phyloP scores from a whole-genome alignment of 176 grass and related monocot genomes.

The Chloris gayana region DNA sequence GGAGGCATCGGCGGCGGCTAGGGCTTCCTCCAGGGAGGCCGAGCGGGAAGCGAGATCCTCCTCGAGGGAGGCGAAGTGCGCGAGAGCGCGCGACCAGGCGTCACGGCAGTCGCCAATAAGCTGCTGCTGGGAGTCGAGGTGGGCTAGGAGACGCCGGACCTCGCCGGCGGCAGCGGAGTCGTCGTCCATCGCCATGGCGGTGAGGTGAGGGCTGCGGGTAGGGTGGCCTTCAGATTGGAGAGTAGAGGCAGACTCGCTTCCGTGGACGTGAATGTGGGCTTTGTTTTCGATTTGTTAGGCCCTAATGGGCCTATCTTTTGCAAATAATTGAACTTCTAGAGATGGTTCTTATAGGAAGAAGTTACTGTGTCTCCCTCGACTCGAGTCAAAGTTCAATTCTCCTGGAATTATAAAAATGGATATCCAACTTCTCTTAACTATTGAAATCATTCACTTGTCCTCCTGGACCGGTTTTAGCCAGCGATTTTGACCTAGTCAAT shows the following conservation, averaged over 20 bases:
- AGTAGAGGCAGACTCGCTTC: not conserved
- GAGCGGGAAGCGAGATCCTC: slow-evolving; percentile 60
- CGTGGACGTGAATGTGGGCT: slow-evolving; percentile 16
- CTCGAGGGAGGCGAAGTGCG: slow-evolving; percentile 62
- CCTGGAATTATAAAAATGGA: no score
- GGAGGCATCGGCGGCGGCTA: slow-evolving; percentile 43
- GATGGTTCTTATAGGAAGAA: no score
- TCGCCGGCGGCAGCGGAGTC: slow-evolving; percentile 42
- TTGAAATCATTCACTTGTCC: no score
- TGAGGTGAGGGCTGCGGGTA: slow-evolving; percentile 22
- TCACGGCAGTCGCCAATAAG: slow-evolving; percentile 49
- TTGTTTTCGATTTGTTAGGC: slow-evolving; percentile 17
- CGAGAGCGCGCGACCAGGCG: slow-evolving; percentile 49
- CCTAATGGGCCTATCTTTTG: not conserved
- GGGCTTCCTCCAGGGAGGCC: slow-evolving; percentile 54
- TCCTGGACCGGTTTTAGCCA: no score
- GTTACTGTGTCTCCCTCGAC: no score
- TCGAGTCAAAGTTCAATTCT: no score
- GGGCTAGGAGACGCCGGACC: slow-evolving; percentile 46
- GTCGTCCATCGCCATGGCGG: slow-evolving; percentile 50
- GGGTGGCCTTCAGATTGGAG: not conserved
- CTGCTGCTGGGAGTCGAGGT: slow-evolving; percentile 63
- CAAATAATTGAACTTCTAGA: not conserved
- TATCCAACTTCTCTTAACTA: no score
- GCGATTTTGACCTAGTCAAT: no score